phyloP scores from a whole-genome alignment of 495 filamentous ascomycete species.

The Aspergillus sclerotioniger region DNA sequence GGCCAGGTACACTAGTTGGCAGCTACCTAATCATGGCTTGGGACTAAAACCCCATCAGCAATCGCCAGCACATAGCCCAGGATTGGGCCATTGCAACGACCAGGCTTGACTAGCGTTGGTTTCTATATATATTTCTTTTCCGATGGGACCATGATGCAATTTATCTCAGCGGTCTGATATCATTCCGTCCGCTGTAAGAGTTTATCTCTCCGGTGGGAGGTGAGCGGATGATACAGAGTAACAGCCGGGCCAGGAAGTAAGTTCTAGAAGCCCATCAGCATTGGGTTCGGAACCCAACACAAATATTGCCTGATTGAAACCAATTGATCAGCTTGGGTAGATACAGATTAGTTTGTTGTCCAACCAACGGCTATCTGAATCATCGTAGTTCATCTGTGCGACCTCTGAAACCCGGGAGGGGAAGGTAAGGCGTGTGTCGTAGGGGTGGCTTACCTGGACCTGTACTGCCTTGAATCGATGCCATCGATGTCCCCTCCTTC shows the following conservation, averaged over 20 bases:
- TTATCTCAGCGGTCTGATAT: not conserved
- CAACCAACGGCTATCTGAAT: not conserved
- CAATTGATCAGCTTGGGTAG: not conserved
- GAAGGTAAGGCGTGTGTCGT: not conserved
- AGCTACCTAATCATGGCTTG: conserved; percentile 2
- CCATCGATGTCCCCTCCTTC: too few species aligned
- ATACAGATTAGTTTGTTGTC: not conserved
- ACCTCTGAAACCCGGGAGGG: not conserved
- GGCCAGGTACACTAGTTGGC: not conserved
- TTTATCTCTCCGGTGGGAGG: not conserved
- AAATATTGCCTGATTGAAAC: not conserved
- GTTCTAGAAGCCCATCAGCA: not conserved
- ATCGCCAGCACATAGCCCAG: conserved; percentile 5
- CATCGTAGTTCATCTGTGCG: not conserved
- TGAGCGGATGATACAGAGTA: not conserved
- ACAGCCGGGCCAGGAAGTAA: not conserved
- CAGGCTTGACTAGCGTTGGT: conserved; percentile 3
- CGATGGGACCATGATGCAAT: conserved; percentile 3
- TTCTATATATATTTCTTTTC: conserved; percentile 7
- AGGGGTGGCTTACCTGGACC: not conserved
- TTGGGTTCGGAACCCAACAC: not conserved
- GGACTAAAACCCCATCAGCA: conserved; percentile 5
- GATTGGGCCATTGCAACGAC: conserved; percentile 5
- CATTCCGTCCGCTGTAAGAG: not conserved
- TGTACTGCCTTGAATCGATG: not conserved